Percentiles rank a stretch among this genome's conserved stretches.
phyloP scores from a whole-genome alignment of 1,284 basidiomycete species.

The Cutaneotrichosporon mucoides region DNA sequence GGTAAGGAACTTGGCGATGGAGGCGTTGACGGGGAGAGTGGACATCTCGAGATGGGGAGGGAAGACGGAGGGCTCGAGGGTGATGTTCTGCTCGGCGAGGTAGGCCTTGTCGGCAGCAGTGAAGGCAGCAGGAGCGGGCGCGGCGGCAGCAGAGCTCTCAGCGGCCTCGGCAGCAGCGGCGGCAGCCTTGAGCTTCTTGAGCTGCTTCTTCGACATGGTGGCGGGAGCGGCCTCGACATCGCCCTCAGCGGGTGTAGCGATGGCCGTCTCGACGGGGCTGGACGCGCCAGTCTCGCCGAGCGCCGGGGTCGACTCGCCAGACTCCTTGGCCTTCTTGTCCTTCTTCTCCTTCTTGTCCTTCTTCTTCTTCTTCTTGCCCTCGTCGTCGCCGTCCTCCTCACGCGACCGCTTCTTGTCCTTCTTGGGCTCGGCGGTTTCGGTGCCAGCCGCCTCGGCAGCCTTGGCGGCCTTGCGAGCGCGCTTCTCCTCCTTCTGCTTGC shows the following conservation, averaged over 20 bases:
- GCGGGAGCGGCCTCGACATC: conserved; percentile 8
- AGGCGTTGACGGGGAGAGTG: conserved; percentile 61
- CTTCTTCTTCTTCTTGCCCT: conserved; percentile 18
- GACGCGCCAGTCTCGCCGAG: conserved; percentile 15
- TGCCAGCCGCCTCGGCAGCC: conserved; percentile 16
- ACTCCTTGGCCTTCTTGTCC: conserved; percentile 41
- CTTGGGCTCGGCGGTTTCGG: conserved; percentile 30
- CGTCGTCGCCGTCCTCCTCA: conserved; percentile 18
- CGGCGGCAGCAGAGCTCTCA: conserved; percentile 27
- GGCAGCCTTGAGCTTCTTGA: conserved; percentile 41
- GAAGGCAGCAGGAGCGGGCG: conserved; percentile 29
- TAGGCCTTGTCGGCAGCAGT: conserved; percentile 58
- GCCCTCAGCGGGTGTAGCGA: conserved; percentile 20
- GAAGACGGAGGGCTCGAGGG: conserved; percentile 59
- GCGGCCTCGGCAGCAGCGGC: conserved; percentile 23
- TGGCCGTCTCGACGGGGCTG: conserved; percentile 19
- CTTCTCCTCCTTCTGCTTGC: conserved; percentile 34
- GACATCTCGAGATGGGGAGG: conserved; percentile 74
- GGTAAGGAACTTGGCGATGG: conserved; percentile 61
- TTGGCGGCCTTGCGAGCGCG: conserved; percentile 34
- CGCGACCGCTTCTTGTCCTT: conserved; percentile 36
- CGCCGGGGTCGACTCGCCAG: conserved; percentile 32
- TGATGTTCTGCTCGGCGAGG: conserved; percentile 68
- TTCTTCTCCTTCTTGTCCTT: conserved; percentile 30
- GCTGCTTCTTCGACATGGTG: conserved; percentile 41